Evolutionary conservation across 306 rosid species (phyloP).

Genomic region (Cyamopsis tetragonoloba): DNA sequence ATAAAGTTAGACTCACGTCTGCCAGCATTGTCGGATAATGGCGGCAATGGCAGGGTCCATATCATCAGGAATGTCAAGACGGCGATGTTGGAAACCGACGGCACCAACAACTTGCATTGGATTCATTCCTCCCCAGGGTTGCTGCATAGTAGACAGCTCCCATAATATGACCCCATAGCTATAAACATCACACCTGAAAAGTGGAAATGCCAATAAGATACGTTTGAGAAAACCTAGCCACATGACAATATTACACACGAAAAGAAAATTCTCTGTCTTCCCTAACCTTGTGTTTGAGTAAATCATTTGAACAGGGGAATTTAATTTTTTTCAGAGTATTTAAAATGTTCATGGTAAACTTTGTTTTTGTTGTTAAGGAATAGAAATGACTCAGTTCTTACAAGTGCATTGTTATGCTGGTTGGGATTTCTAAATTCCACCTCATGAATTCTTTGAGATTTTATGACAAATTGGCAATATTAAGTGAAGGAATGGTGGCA

Average conservation of each 20-base stretch:
- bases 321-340: too few species aligned
- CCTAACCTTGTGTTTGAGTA: too few species aligned
- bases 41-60: conserved; percentile 74
- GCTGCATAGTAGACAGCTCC: conserved; percentile 91
- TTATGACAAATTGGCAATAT: not conserved
- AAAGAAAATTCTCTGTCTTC: not conserved
- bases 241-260: not conserved
- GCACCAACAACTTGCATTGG: conserved; percentile 99
- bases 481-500: not conserved
- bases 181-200: conserved; percentile 77
- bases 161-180: conserved; percentile 96
- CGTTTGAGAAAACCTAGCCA: not conserved
- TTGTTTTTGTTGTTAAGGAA: too few species aligned
- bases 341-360: too few species aligned
- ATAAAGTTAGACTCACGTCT: conserved; percentile 64
- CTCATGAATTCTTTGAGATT: too few species aligned
- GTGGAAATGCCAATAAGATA: conserved; percentile 4
- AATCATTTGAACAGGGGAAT: too few species aligned
- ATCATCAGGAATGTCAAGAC: conserved; percentile 89
- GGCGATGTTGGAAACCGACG: conserved; percentile 99
- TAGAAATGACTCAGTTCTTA: too few species aligned
- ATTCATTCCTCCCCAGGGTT: conserved; percentile 99
- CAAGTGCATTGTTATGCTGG: too few species aligned
- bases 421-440: too few species aligned
- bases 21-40: conserved; percentile 86